These are phyloP conservation scores for Torulaspora maleeae DNA, from an alignment of 805 yeast species.

Conservation along the genomic window DNA sequence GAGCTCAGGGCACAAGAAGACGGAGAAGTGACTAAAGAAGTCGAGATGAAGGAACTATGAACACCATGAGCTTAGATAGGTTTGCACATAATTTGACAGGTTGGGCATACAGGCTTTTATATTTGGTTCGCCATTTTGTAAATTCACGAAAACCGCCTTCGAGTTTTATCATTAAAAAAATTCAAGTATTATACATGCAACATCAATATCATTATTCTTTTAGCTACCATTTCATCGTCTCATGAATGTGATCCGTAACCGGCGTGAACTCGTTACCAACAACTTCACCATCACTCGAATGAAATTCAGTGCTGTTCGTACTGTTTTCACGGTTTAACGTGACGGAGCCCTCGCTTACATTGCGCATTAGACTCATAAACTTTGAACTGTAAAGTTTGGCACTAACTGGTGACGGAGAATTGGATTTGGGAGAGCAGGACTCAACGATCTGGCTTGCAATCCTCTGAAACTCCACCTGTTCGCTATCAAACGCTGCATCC, in stretches of 20 bases:
- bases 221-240: neutral
- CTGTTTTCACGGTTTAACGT: slow-evolving; percentile 19
- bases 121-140: neutral
- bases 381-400: slow-evolving; percentile 28
- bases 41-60: slow-evolving; percentile 8
- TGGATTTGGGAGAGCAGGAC: slow-evolving; percentile 13
- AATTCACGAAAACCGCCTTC: neutral
- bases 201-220: slow-evolving; percentile 5
- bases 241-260: slow-evolving; percentile 16
- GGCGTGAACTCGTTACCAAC: slow-evolving; percentile 30
- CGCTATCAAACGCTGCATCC: slow-evolving; percentile 13
- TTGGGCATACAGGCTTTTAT: neutral
- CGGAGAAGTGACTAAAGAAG: neutral
- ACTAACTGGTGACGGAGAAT: slow-evolving; percentile 12
- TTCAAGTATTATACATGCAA: slow-evolving; percentile 1
- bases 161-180: neutral
- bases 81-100: too few relatives aligned
- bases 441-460: slow-evolving; percentile 28
- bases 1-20: slow-evolving; percentile 1
- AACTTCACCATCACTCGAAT: slow-evolving; percentile 25
- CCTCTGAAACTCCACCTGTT: slow-evolving; percentile 26
- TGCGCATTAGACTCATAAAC: slow-evolving; percentile 31
- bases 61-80: neutral
- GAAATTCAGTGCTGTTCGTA: slow-evolving; percentile 19
- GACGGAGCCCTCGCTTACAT: slow-evolving; percentile 32